phyloP scores from a whole-genome alignment of 164 flowering plant species.

The Sextonia rubra region DNA sequence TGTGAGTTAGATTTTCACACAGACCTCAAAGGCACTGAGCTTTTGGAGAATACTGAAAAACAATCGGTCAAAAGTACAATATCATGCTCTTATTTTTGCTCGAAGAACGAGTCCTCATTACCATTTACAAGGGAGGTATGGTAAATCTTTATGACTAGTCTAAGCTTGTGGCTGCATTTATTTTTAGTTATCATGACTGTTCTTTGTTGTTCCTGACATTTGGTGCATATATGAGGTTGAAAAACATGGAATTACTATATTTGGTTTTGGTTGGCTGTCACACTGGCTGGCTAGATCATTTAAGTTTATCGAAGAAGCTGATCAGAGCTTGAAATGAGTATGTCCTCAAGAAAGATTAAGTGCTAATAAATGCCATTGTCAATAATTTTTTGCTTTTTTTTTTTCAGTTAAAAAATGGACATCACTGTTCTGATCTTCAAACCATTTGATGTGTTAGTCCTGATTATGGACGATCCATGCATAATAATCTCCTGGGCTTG shows the following conservation, averaged over 20 bases:
- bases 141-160: background rate
- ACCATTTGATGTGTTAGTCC: background rate
- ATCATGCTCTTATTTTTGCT: slow-evolving; percentile 51
- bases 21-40: slow-evolving; percentile 30
- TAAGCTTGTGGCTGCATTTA: background rate
- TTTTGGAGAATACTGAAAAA: slow-evolving; percentile 18
- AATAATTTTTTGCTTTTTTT: too few species aligned
- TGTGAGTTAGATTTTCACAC: slow-evolving; percentile 37
- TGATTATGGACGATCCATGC: background rate
- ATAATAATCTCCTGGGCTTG: background rate
- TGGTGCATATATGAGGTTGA: too few species aligned
- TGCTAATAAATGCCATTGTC: too few species aligned
- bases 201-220: too few species aligned
- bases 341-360: too few species aligned
- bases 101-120: slow-evolving; percentile 24
- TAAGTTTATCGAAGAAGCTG: too few species aligned
- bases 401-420: too few species aligned
- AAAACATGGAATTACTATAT: too few species aligned
- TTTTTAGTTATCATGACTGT: too few species aligned
- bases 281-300: too few species aligned
- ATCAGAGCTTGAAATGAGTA: too few species aligned
- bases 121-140: slow-evolving; percentile 46
- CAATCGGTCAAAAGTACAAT: slow-evolving; percentile 24
- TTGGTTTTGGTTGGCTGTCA: too few species aligned
- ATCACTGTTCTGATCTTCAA: background rate